phyloP scores from a whole-genome alignment of 495 filamentous ascomycete species.

The Aspergillus homomorphus region DNA sequence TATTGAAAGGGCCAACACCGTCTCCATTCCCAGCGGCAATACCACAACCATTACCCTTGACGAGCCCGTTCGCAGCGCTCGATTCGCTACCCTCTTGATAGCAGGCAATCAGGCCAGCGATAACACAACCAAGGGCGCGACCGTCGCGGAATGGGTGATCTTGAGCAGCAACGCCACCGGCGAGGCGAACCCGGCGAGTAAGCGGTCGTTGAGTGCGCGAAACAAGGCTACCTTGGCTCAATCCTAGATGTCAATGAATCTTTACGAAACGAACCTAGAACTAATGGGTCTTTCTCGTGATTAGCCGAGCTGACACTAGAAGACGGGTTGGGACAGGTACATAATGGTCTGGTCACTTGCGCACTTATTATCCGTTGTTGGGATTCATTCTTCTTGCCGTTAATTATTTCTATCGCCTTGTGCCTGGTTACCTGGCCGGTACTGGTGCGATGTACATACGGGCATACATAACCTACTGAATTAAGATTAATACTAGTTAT shows the following conservation, averaged over 20 bases:
- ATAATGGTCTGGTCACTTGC: background rate
- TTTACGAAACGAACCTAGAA: background rate
- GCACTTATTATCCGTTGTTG: background rate
- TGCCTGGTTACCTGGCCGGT: no score
- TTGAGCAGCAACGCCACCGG: slow-evolving; percentile 25
- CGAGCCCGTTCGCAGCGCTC: slow-evolving; percentile 30
- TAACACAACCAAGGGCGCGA: slow-evolving; percentile 54
- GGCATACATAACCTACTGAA: background rate
- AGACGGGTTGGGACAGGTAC: background rate
- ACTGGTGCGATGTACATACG: background rate
- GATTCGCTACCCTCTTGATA: slow-evolving; percentile 47
- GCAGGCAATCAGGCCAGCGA: slow-evolving; percentile 45
- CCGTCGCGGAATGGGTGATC: slow-evolving; percentile 71
- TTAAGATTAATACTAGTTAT: background rate
- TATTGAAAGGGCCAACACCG: slow-evolving; percentile 25
- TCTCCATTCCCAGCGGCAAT: slow-evolving; percentile 43
- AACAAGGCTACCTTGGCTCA: slow-evolving; percentile 1
- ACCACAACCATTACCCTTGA: slow-evolving; percentile 46
- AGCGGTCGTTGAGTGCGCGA: slow-evolving; percentile 16
- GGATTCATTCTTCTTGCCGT: background rate
- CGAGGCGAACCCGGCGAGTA: background rate
- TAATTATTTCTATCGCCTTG: background rate
- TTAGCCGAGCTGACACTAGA: background rate
- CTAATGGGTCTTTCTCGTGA: background rate
- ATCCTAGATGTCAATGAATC: background rate